Percentiles rank a stretch among this genome's conserved stretches.
phyloP scores from a whole-genome alignment of 2,329 filamentous ascomycete genomes.

The Colletotrichum sp. region DNA sequence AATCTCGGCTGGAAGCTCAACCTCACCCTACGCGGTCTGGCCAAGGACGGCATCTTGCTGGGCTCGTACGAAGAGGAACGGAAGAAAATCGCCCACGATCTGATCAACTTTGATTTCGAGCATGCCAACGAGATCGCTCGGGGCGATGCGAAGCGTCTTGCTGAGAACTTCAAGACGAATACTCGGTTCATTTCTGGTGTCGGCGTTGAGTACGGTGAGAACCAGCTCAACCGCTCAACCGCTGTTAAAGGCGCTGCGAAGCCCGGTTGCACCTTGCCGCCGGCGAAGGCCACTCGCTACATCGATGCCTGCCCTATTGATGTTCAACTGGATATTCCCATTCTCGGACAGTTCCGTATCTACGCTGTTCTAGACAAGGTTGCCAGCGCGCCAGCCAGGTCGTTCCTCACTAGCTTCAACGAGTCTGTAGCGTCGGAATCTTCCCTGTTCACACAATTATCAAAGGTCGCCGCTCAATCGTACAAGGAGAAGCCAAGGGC shows the following conservation, averaged over 20 bases:
- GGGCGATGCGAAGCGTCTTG: conserved; percentile 66
- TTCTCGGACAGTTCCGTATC: conserved; percentile 77
- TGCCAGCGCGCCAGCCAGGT: conserved; percentile 42
- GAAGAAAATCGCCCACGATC: conserved; percentile 52
- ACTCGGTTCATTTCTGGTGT: conserved; percentile 76
- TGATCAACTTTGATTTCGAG: conserved; percentile 54
- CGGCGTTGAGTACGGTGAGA: conserved; percentile 65
- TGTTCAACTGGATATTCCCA: conserved; percentile 77
- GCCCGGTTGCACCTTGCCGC: conserved; percentile 63
- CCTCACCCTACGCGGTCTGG: conserved; percentile 58
- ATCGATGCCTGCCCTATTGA: conserved; percentile 80
- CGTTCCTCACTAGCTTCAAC: conserved; percentile 66
- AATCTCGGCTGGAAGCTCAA: conserved; percentile 62
- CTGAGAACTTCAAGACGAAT: conserved; percentile 72
- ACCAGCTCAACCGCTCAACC: conserved; percentile 51
- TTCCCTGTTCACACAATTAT: conserved; percentile 64
- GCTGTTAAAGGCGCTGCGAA: conserved; percentile 51
- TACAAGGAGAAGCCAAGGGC: conserved; percentile 60
- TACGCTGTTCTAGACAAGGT: conserved; percentile 73
- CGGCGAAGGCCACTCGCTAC: conserved; percentile 73
- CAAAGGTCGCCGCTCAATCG: conserved; percentile 61
- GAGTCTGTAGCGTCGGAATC: conserved; percentile 51
- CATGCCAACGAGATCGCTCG: conserved; percentile 62
- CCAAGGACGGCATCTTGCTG: conserved; percentile 50
- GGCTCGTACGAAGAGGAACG: conserved; percentile 57